Conservation (phyloP, 1,284 basidiomycete genomes). For the Trichosporon coremiiforme region DNA sequence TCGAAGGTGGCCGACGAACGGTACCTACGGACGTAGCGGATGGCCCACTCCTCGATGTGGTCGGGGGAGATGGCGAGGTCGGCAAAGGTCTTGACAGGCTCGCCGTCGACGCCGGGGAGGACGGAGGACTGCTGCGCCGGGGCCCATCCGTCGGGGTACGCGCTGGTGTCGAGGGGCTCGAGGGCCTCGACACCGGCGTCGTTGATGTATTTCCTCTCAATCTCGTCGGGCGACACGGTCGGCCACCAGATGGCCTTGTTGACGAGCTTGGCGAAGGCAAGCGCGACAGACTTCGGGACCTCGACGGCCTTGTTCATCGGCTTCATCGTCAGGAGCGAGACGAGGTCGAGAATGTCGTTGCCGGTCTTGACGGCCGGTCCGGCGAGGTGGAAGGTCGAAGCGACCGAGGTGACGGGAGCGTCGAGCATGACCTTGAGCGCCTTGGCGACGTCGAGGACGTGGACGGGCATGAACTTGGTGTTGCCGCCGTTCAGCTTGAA, state of each 20-base stretch:
- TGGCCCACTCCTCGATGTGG: conserved; percentile 84
- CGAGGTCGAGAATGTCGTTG: conserved; percentile 80
- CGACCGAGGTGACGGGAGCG: conserved; percentile 64
- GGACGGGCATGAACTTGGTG: conserved; percentile 86
- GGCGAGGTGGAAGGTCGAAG: conserved; percentile 75
- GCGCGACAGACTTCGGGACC: conserved; percentile 75
- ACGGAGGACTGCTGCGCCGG: conserved; percentile 59
- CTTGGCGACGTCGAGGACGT: conserved; percentile 93
- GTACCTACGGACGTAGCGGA: conserved; percentile 88
- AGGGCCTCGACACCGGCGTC: conserved; percentile 66
- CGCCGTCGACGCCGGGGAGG: conserved; percentile 53
- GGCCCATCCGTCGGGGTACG: conserved; percentile 53
- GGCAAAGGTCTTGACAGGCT: conserved; percentile 58
- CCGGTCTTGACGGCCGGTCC: conserved; percentile 86
- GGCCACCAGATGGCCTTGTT: conserved; percentile 89
- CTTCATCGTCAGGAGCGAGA: conserved; percentile 77
- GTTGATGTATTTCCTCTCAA: conserved; percentile 82
- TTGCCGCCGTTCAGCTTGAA: conserved; percentile 89
- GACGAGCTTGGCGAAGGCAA: conserved; percentile 66
- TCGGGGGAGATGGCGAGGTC: conserved; percentile 68
- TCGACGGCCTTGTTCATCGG: conserved; percentile 68
- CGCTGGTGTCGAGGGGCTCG: conserved; percentile 59
- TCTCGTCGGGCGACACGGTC: conserved; percentile 85
- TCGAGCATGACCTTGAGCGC: conserved; percentile 79
- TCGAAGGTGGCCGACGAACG: conserved; percentile 65